Evolutionary conservation across 2,329 filamentous ascomycete genomes (phyloP).

Genomic region (Tothia fuscella): DNA sequence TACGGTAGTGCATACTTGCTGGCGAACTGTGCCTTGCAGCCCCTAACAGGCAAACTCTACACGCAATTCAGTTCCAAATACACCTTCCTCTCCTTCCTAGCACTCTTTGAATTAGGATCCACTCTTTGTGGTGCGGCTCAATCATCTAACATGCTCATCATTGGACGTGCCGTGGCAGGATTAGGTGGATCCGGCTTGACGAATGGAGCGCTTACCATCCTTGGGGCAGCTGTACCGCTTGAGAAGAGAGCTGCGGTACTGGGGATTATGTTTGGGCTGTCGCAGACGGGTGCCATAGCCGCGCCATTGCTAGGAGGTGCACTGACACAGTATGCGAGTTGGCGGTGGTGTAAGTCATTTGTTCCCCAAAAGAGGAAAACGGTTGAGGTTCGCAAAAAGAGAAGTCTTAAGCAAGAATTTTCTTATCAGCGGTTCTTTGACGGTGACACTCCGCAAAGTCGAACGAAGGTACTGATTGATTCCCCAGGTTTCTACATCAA

Average conservation of each 20-base stretch:
- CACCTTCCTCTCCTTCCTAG: conserved; percentile 10
- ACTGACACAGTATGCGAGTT: conserved; percentile 11
- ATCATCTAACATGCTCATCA: conserved; percentile 41
- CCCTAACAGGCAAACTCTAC: conserved; percentile 44
- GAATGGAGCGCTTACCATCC: conserved; percentile 40
- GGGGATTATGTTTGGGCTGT: conserved; percentile 22
- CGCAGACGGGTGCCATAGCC: conserved; percentile 26
- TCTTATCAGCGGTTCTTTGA: no score
- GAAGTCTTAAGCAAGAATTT: no score
- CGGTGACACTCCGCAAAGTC: no score
- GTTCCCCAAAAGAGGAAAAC: no score
- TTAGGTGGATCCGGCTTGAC: conserved; percentile 39
- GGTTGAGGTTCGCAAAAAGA: no score
- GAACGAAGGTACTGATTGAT: background rate
- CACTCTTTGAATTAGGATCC: conserved; percentile 32
- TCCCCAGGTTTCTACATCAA: conserved; percentile 20
- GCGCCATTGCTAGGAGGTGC: conserved; percentile 27
- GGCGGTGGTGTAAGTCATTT: conserved; percentile 14
- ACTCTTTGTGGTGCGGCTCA: conserved; percentile 39
- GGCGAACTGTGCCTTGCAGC: conserved; percentile 24
- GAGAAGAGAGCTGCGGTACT: conserved; percentile 25
- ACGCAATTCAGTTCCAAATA: conserved; percentile 43
- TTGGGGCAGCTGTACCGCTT: conserved; percentile 31
- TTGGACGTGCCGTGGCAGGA: conserved; percentile 43
- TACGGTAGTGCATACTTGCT: conserved; percentile 34